Conservation (phyloP, 176 grass and related monocot genomes). For the Hsuehochloa calcarea region DNA sequence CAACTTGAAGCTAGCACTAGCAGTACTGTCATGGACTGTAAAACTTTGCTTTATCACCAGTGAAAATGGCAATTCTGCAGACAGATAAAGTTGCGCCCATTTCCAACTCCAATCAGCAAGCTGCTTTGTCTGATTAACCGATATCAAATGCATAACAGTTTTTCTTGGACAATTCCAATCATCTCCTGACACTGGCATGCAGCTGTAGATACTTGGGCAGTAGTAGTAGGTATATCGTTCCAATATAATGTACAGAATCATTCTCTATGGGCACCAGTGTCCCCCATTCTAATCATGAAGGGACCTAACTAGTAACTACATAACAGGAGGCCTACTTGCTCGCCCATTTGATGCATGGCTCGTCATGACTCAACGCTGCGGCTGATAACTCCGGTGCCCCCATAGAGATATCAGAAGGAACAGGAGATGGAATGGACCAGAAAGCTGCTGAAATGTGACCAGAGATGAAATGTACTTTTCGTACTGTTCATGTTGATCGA, state of each 20-base stretch:
- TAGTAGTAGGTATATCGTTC: background rate
- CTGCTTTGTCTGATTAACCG: background rate
- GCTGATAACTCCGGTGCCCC: background rate
- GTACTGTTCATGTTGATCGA: background rate
- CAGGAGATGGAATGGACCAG: background rate
- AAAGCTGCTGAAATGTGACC: background rate
- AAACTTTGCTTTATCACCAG: background rate
- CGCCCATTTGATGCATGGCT: background rate
- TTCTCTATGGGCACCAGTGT: constrained; percentile 15
- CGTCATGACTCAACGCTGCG: background rate
- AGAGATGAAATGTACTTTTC: background rate
- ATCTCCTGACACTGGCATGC: background rate
- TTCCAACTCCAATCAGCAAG: background rate
- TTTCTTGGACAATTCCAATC: constrained; percentile 18
- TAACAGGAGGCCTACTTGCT: background rate
- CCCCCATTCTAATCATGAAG: constrained; percentile 13
- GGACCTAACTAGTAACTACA: background rate
- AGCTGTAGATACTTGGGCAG: constrained; percentile 3
- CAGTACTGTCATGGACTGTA: background rate
- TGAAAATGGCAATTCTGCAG: background rate
- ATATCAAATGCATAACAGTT: background rate
- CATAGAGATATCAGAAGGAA: background rate
- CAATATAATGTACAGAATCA: constrained; percentile 35
- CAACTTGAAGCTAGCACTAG: background rate
- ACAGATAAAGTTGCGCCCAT: background rate